Evolutionary conservation across 2,329 filamentous ascomycete species (phyloP).

Genomic region (Lasiodiplodia theobromae): DNA sequence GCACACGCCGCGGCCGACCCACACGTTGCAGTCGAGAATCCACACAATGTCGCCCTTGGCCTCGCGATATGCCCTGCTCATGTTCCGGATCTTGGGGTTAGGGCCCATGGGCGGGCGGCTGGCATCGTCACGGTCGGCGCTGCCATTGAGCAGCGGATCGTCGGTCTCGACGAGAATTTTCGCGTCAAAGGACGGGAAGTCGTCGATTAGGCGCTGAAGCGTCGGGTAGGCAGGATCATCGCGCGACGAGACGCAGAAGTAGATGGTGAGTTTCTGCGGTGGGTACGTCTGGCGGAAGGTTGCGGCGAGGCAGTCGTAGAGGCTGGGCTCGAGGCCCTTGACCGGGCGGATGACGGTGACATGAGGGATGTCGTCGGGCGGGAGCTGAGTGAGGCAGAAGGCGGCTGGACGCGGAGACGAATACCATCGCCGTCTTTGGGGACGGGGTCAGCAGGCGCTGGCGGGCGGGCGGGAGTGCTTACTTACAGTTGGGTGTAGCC

Average conservation of each 20-base stretch:
- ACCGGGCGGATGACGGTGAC: conserved; percentile 92
- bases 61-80: conserved; percentile 91
- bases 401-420: conserved; percentile 54
- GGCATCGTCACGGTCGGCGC: conserved; percentile 49
- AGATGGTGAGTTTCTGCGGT: conserved; percentile 74
- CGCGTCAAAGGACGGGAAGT: conserved; percentile 76
- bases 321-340: conserved; percentile 86
- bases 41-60: conserved; percentile 88
- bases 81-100: conserved; percentile 98
- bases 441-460: conserved; percentile 19
- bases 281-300: conserved; percentile 87
- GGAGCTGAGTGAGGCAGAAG: conserved; percentile 46
- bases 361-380: conserved; percentile 68
- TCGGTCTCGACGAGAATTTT: conserved; percentile 81
- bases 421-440: conserved; percentile 62
- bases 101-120: conserved; percentile 73
- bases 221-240: conserved; percentile 79
- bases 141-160: conserved; percentile 71
- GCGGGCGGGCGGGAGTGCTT: conserved; percentile 13
- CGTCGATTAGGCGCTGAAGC: conserved; percentile 72
- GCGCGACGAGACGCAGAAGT: conserved; percentile 79
- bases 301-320: conserved; percentile 91
- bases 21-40: conserved; percentile 97
- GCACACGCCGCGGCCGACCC: conserved; percentile 80
- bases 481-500: conserved; percentile 66